phyloP scores from a whole-genome alignment of 495 filamentous ascomycete species.

The Xylaria telfairii region DNA sequence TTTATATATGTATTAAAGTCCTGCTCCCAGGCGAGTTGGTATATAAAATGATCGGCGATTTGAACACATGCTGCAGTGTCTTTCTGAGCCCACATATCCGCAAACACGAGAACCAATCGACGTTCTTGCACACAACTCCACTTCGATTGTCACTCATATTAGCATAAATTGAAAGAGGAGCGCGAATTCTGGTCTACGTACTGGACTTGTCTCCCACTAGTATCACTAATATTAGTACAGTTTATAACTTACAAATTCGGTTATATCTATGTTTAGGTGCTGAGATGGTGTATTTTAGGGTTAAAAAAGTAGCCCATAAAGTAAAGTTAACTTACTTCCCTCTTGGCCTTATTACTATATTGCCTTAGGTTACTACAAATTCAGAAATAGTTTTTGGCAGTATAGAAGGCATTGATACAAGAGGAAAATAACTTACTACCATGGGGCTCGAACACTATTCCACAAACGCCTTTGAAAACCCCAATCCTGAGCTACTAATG shows the following conservation, averaged over 20 bases:
- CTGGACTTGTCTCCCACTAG: background rate
- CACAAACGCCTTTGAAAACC: background rate
- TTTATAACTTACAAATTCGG: background rate
- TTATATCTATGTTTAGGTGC: background rate
- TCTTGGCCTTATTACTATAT: background rate
- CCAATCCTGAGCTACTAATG: background rate
- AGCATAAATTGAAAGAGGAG: background rate
- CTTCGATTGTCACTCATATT: background rate
- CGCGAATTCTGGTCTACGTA: background rate
- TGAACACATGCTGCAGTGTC: background rate
- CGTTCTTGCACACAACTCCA: background rate
- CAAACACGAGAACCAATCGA: background rate
- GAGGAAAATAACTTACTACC: background rate
- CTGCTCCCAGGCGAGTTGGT: background rate
- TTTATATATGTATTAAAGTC: background rate
- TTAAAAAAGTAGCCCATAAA: background rate
- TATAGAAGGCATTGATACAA: background rate
- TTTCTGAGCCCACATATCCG: background rate
- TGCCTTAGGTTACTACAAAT: background rate
- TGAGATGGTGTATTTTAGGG: background rate
- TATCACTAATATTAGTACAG: background rate
- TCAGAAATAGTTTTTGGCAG: too few species aligned
- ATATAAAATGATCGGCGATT: background rate
- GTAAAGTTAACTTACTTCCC: background rate
- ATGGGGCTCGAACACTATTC: background rate